phyloP scores from a whole-genome alignment of 78 protist genomes.

The Protostelium mycophagum region DNA sequence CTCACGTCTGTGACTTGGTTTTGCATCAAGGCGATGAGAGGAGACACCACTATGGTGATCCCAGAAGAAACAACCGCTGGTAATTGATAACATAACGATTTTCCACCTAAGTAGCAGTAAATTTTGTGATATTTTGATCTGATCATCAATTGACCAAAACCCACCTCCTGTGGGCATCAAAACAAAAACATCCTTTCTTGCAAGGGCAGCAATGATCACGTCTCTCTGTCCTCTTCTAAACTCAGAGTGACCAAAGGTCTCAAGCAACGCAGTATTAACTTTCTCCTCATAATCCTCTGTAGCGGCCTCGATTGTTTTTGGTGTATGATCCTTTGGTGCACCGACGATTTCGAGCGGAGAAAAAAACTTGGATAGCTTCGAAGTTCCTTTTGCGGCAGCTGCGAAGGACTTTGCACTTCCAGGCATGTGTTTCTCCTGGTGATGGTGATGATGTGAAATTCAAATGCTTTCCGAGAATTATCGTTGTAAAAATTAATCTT shows the following conservation, averaged over 20 bases:
- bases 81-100: conserved; percentile 30
- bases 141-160: not conserved
- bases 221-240: conserved; percentile 26
- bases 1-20: conserved; percentile 62
- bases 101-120: too few relatives aligned
- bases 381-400: too few relatives aligned
- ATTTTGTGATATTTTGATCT: too few relatives aligned
- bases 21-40: conserved; percentile 69
- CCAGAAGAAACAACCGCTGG: conserved; percentile 26
- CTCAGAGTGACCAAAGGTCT: conserved; percentile 26
- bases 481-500: too few relatives aligned
- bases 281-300: not conserved
- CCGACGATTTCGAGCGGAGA: not conserved
- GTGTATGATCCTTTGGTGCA: not conserved
- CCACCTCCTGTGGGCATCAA: conserved; percentile 41
- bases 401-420: too few relatives aligned
- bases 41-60: conserved; percentile 77
- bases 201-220: conserved; percentile 9
- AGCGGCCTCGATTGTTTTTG: not conserved
- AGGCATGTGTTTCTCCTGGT: too few relatives aligned
- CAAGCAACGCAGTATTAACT: conserved; percentile 6
- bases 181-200: conserved; percentile 15
- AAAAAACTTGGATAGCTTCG: not conserved
- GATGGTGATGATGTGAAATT: too few relatives aligned
- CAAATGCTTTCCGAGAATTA: too few relatives aligned